Conservation (phyloP, 495 filamentous ascomycete genomes). For the Trichoderma reesei region DNA sequence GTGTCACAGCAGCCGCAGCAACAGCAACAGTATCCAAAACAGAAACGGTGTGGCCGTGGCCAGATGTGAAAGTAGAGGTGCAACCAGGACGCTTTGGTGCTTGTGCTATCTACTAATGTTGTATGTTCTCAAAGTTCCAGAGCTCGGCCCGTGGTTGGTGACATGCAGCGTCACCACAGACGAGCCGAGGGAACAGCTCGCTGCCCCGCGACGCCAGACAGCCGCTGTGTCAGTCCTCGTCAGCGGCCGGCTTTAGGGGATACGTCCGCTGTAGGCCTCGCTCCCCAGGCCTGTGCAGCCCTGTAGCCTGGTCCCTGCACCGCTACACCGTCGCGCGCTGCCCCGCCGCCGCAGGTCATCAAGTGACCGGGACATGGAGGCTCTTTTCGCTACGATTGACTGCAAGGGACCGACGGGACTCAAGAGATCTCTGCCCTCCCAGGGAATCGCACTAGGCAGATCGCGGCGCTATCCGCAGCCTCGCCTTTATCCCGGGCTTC, state of each 20-base stretch:
- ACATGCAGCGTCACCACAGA: not conserved
- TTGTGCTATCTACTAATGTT: not conserved
- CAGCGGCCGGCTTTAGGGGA: not conserved
- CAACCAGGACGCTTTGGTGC: not conserved
- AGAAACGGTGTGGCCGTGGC: not conserved
- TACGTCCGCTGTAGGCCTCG: not conserved
- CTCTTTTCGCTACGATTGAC: not conserved
- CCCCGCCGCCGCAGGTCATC: not conserved
- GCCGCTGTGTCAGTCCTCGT: not conserved
- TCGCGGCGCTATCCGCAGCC: constrained; percentile 5
- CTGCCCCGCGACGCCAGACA: too few species aligned
- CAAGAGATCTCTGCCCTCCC: not conserved
- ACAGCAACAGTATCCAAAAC: not conserved
- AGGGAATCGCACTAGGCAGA: not conserved
- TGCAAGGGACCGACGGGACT: not conserved
- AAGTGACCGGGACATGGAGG: not conserved
- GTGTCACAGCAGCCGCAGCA: not conserved
- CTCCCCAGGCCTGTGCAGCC: not conserved
- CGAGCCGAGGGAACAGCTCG: not conserved
- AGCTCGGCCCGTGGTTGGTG: not conserved
- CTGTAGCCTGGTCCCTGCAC: not conserved
- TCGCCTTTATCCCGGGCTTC: not conserved
- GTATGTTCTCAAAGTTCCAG: not conserved
- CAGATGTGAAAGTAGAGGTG: not conserved
- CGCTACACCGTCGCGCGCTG: not conserved